Base-by-base conservation (phyloP, 192 early-diverging fungal species). In the Physocladia obscura region DNA sequence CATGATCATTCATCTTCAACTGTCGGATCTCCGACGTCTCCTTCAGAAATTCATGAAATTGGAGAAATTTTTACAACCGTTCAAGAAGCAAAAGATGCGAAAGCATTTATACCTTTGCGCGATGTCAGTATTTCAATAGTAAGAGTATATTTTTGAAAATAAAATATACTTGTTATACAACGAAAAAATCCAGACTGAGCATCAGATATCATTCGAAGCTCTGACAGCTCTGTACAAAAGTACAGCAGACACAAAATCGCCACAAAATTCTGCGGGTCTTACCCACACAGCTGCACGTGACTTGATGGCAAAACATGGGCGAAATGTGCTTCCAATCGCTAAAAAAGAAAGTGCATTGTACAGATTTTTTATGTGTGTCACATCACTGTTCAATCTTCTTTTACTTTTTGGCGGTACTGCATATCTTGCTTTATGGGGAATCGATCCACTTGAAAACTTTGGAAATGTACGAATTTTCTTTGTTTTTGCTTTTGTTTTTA, bases 361-460 rank as follows among this genome's bases (percentile, higher is more conserved):
- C 58, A 86, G 88, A 57, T 95, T 89, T 67, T 62, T 95, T 4
- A 82, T 92, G 68, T 92, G 89, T 71, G 74, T 98, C 36, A 70
- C 77, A 13, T 89, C 86, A 21, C 75, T 96, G 11, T 98, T 98
- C 82, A 98, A 98, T 76, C 67, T 98, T 35, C 79, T 98, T 49
- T 79, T 98, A 30, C 86, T 92, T 24, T 77, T 88, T 36, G 88
- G 93, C 8, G 96, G 94, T 71, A 72, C 90, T 48, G 85, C 90
- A 27, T 86, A 91, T 73, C 88, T 92, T 57, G 82, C 93, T 30
- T 71, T 93, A 38, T 82, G 92, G 35, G 80, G 62, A 36, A 86
- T 94, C 67, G 89, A 96, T 69, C 87, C 81, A 21, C 49, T 81
- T 22, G 74, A 73, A 21, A 95, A 98, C 86, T 90, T 89, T 74